These are phyloP conservation scores for Alternaria gaisen DNA, from an alignment of 2,329 filamentous ascomycete species.

Conservation along the genomic window DNA sequence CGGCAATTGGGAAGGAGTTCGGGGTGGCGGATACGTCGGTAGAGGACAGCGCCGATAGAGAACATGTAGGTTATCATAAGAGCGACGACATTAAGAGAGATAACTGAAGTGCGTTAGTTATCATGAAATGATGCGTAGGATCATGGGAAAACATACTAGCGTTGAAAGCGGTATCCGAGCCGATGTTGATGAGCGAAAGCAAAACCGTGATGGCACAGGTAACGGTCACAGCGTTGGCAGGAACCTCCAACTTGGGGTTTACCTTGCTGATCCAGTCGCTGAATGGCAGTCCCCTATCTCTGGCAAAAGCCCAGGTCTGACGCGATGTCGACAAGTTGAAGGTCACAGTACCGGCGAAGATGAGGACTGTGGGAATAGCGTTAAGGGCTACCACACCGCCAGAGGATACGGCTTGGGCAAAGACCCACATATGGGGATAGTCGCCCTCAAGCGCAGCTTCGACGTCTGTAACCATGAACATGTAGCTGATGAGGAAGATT, in stretches of 20 bases:
- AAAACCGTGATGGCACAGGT: slow-evolving; percentile 41
- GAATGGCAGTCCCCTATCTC: slow-evolving; percentile 48
- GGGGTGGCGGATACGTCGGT: slow-evolving; percentile 49
- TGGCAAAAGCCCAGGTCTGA: slow-evolving; percentile 49
- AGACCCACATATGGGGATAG: slow-evolving; percentile 50
- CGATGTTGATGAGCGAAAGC: slow-evolving; percentile 48
- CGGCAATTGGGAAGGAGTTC: slow-evolving; percentile 49
- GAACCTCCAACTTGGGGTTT: slow-evolving; percentile 37
- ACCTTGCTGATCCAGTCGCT: slow-evolving; percentile 41
- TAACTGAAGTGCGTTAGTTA: slow-evolving; percentile 32
- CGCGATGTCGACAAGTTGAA: slow-evolving; percentile 45
- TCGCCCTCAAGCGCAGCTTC: slow-evolving; percentile 41
- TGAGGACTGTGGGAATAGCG: slow-evolving; percentile 41
- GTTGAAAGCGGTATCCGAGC: slow-evolving; percentile 48
- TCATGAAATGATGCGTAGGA: background rate
- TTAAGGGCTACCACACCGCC: slow-evolving; percentile 44
- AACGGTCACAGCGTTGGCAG: slow-evolving; percentile 44
- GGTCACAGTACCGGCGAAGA: slow-evolving; percentile 43
- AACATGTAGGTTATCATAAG: slow-evolving; percentile 55
- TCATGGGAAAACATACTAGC: slow-evolving; percentile 29
- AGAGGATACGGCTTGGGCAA: slow-evolving; percentile 34
- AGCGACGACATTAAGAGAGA: slow-evolving; percentile 51
- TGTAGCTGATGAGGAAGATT: slow-evolving; percentile 44
- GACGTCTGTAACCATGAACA: slow-evolving; percentile 47
- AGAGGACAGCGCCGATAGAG: slow-evolving; percentile 53